Percentiles rank a stretch among this genome's conserved stretches.
These are phyloP conservation scores for Samsoniella hepiali DNA, from an alignment of 2,329 filamentous ascomycete genomes.

Conservation along the genomic window DNA sequence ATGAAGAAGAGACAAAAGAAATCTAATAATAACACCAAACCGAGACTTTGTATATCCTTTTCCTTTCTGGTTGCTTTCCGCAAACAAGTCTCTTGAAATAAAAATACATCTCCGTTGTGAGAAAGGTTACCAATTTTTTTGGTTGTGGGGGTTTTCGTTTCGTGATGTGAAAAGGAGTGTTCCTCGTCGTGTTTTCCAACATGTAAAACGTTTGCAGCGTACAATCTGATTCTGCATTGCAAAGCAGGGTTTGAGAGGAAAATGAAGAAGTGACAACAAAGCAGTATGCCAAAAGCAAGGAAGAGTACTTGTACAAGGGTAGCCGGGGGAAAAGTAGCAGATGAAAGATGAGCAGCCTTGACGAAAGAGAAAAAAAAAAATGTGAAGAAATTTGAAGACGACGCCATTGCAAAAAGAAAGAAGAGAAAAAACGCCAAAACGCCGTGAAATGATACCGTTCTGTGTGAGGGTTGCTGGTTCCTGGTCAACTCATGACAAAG, in stretches of 20 bases:
- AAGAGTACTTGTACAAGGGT: conserved; percentile 37
- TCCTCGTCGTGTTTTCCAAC: neutral
- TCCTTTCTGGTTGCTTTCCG: conserved; percentile 14
- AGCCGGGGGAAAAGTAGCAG: conserved; percentile 14
- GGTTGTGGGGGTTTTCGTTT: neutral
- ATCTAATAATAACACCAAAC: conserved; percentile 14
- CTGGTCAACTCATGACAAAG: conserved; percentile 8
- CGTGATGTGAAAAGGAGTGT: neutral
- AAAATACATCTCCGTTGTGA: conserved; percentile 14
- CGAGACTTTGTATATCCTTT: conserved; percentile 3
- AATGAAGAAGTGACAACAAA: neutral
- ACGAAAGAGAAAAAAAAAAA: conserved; percentile 2
- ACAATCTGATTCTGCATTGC: neutral
- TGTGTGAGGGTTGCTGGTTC: neutral
- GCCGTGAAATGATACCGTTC: conserved; percentile 13
- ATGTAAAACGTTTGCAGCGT: neutral
- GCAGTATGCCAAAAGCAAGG: conserved; percentile 9
- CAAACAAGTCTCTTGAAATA: conserved; percentile 10
- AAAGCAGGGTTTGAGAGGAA: conserved; percentile 1
- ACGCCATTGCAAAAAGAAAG: conserved; percentile 7
- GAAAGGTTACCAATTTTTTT: conserved; percentile 4
- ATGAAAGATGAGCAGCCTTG: neutral
- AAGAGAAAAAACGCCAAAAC: conserved; percentile 16
- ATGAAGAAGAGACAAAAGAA: conserved; percentile 7
- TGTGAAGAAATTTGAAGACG: conserved; percentile 9